Base-by-base conservation (phyloP, 176 grass and related monocot species). In the Carex scoparia region DNA sequence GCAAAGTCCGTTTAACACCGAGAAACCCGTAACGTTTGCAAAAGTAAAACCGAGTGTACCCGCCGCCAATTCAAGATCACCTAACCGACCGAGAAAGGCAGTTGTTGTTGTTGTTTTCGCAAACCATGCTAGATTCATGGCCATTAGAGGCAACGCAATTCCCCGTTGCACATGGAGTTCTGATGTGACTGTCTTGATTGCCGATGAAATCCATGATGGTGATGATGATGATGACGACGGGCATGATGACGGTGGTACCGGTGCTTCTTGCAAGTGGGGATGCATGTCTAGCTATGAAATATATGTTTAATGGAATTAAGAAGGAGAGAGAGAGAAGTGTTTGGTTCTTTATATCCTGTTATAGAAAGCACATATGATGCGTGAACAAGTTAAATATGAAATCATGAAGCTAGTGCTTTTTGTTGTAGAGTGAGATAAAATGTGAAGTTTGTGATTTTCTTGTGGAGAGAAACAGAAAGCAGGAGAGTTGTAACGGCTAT, bases 41-140 rank as follows among this genome's bases (percentile, higher is more conserved):
- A 98, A 94, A 82, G 92, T 98, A 86, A 92, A 90, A 57, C 92
- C 95, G 2, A 98, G 89, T 0, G 95, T 86, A 4, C 95, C 95
- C 4, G 87, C 92, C 9, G 95, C 92, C 1, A 98, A 87, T 85
- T 94, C 51, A 16, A 92, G 86, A 23, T 94, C 91, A 0, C 95
- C 95, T 48, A 98, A 86, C 56, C 88, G 86, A 66, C 95, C 92
- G 0, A 98, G 92, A 79, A 98, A 98, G 10, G 89, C 92, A 1
- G 85, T 93, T 10, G 95, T 98, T 16, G 90, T 78, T 60, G 91
- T 87, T 2, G 54, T 78, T 87, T 98, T 98, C 37, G 86, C 91
- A 81, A 98, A 95, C 89, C 91, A 98, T 2, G 89, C 90, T 19
- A 98, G 80, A 86, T 98, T 98, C 89, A 92, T 98, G 46, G 13